These are phyloP conservation scores for Amanita thiersii DNA, from an alignment of 768 basidiomycete genomes.

Conservation along the genomic window DNA sequence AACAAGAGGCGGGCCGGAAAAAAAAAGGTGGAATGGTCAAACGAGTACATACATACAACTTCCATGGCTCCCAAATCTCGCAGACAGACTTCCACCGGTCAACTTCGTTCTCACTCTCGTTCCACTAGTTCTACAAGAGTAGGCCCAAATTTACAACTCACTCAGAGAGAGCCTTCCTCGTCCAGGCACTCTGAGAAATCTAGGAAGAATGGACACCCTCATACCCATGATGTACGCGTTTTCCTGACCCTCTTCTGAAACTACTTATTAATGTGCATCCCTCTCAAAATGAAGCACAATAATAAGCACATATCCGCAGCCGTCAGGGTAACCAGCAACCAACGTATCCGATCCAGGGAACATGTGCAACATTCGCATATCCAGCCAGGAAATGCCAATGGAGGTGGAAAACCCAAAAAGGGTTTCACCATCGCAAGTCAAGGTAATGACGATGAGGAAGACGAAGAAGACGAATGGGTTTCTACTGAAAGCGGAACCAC, in stretches of 20 bases:
- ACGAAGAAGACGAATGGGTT: constrained; percentile 68
- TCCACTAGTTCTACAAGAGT: constrained; percentile 55
- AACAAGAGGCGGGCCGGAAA: not conserved
- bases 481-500: constrained; percentile 72
- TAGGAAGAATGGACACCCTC: constrained; percentile 40
- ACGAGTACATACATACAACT: constrained; percentile 4
- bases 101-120: constrained; percentile 55
- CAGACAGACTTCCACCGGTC: constrained; percentile 34
- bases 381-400: constrained; percentile 16
- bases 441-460: constrained; percentile 27
- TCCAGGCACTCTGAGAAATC: constrained; percentile 41
- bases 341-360: constrained; percentile 27
- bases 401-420: constrained; percentile 27
- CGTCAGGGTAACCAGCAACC: constrained; percentile 25
- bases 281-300: constrained; percentile 18
- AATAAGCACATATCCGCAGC: constrained; percentile 20
- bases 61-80: constrained; percentile 45
- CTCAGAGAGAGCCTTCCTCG: constrained; percentile 48
- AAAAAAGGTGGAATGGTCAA: constrained; percentile 4
- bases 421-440: constrained; percentile 55
- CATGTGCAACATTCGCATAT: constrained; percentile 17
- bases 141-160: constrained; percentile 55
- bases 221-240: constrained; percentile 35
- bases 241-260: constrained; percentile 15
- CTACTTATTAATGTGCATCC: constrained; percentile 13